Base-by-base conservation (phyloP, 257 asterid genomes). In the Coffea eugenioides region DNA sequence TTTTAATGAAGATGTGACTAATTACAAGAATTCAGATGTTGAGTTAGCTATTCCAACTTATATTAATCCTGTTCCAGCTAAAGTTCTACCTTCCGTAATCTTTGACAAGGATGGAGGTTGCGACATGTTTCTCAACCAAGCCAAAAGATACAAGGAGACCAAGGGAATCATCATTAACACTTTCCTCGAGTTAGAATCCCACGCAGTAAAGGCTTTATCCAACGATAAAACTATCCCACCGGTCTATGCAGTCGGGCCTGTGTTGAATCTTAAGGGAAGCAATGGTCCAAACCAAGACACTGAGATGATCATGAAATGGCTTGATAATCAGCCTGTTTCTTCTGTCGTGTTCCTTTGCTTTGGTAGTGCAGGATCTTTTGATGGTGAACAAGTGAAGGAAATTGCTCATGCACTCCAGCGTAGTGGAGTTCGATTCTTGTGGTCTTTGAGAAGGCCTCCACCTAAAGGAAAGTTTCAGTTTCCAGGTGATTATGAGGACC, bases 191-290 rank as follows among this genome's bases (percentile, higher is more conserved):
- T 66, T 87, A 2, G 88, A 87, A 45, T 36, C 83, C 25, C 79
- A 83, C 3, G 87, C 88, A 0, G 4, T 85, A n/a, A 45, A 79
- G 74, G 78, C 80, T 65, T 79, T 87, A 18, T 20, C 66, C 6
- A 39, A 5, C 7, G 82, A 84, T 68, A 20, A 61, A 15, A 80
- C 41, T 15, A 57, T 85, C 61, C 91, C 89, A 3, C 89, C 81
- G 11, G 66, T 88, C 6, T 85, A 88, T 56, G 70, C 89, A 12
- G 75, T 84, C 3, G 86, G 89, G 10, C 91, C 91, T 0, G n/a
- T 85, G 8, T 64, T 85, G 12, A 39, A 39, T 39, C 43, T 39
- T 39, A 4, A 39, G 43, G 43, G 4, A 39, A 39, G 43, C 43
- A 39, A 75, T 34, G 31, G 43, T 0, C 76, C 64, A 15, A 70